These are phyloP conservation scores for Teunomyces cretensis DNA, from an alignment of 805 yeast species.

Conservation along the genomic window DNA sequence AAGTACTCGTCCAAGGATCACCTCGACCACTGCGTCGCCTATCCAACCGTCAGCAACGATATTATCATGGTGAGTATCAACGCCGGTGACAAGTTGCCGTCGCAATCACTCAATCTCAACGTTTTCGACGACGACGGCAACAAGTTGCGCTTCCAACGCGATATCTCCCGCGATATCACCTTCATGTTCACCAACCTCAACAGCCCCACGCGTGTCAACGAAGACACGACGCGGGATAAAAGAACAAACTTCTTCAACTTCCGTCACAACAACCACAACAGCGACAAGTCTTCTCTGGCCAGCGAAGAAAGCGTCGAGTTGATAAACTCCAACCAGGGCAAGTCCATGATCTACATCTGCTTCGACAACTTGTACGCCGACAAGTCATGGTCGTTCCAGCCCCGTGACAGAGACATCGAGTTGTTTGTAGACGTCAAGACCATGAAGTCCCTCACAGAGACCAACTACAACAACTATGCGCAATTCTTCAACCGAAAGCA, in stretches of 20 bases:
- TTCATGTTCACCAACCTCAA: conserved; percentile 39
- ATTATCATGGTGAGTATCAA: conserved; percentile 32
- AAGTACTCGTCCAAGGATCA: conserved; percentile 29
- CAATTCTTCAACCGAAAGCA: conserved; percentile 28
- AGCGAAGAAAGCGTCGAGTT: conserved; percentile 10
- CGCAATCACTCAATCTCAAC: conserved; percentile 36
- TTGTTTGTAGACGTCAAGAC: conserved; percentile 36
- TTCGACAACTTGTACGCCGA: conserved; percentile 43
- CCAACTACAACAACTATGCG: conserved; percentile 37
- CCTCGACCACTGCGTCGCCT: conserved; percentile 36
- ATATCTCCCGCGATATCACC: conserved; percentile 28
- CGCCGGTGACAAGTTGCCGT: conserved; percentile 28
- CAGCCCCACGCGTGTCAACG: conserved; percentile 22
- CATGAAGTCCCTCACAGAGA: conserved; percentile 30
- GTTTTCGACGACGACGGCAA: conserved; percentile 40
- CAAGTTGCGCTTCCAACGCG: conserved; percentile 29
- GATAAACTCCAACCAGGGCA: conserved; percentile 20
- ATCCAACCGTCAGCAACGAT: conserved; percentile 37
- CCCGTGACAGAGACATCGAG: conserved; percentile 31
- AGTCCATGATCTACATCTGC: conserved; percentile 35
- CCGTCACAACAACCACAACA: conserved; percentile 7
- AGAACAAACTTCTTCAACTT: conserved; percentile 3
- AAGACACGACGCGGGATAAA: neutral
- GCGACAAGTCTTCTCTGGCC: neutral
- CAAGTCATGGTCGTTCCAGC: conserved; percentile 42